Percentiles rank a stretch among this genome's conserved stretches.
These are phyloP conservation scores for Paramecium biaurelia DNA, from an alignment of 73 alveolate species.

Conservation along the genomic window DNA sequence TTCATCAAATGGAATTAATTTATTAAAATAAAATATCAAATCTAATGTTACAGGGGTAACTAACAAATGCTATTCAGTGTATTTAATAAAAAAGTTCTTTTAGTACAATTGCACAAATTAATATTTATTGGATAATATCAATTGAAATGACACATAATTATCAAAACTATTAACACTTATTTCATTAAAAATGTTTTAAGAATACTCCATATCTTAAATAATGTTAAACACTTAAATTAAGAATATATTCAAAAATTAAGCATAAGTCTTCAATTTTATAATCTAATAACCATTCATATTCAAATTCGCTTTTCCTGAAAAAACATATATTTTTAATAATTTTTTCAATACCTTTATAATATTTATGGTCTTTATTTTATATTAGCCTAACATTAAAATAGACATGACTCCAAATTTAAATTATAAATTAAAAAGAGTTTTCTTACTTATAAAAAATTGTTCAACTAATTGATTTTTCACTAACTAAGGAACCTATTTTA, in stretches of 20 bases:
- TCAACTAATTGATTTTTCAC: not conserved
- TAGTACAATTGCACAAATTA: not conserved
- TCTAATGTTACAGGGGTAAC: not conserved
- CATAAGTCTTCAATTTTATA: not conserved
- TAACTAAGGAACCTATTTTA: not conserved
- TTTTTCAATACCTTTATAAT: not conserved
- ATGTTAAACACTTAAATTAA: not conserved
- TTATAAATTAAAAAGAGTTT: not conserved
- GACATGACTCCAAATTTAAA: constrained; percentile 20
- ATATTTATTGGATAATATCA: not conserved
- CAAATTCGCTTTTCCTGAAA: not conserved
- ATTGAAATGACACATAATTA: not conserved
- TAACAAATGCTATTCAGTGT: not conserved
- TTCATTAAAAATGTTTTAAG: not conserved
- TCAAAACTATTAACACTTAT: not conserved
- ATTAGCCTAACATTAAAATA: not conserved
- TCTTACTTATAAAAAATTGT: not conserved
- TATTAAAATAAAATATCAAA: not conserved
- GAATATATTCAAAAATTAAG: not conserved
- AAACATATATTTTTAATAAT: not conserved
- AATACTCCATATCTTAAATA: not conserved
- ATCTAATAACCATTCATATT: not conserved
- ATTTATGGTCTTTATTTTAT: not conserved
- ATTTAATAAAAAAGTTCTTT: not conserved
- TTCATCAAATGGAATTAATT: not conserved